Evolutionary conservation across 305 asterid genomes (phyloP).

Genomic region (Caryopteris hybrid): DNA sequence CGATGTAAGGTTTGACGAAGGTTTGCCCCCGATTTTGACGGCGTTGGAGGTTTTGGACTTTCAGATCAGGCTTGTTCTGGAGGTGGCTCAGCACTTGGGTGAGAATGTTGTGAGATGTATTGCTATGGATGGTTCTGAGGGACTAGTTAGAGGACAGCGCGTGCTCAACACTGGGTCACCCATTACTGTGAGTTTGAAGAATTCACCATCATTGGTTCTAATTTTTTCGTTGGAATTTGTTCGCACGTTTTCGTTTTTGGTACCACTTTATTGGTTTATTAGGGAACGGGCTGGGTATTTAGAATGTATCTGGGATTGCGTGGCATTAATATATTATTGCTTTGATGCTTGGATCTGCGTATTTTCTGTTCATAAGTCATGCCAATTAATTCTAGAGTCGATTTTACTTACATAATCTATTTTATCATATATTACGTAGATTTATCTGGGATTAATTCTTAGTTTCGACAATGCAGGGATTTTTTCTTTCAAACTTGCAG

Average conservation of each 20-base stretch:
- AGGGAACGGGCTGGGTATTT: background rate
- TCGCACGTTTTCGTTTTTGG: background rate
- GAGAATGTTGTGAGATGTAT: constrained; percentile 88
- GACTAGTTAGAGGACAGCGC: constrained; percentile 88
- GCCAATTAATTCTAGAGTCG: background rate
- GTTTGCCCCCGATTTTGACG: constrained; percentile 90
- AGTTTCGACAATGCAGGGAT: background rate
- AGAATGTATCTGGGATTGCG: constrained; percentile 7
- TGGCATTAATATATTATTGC: background rate
- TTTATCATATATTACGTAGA: background rate
- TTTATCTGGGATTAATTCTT: background rate
- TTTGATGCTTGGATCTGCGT: constrained; percentile 21
- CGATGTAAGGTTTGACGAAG: constrained; percentile 79
- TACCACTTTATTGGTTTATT: background rate
- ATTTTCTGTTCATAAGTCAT: background rate
- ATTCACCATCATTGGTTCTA: background rate
- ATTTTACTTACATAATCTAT: background rate
- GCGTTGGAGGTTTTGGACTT: constrained; percentile 86
- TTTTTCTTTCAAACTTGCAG: too few relatives aligned
- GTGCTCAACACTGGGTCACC: constrained; percentile 98
- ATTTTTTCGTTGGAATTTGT: background rate
- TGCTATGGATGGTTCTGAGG: constrained; percentile 99
- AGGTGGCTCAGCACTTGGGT: constrained; percentile 96
- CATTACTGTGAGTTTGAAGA: constrained; percentile 60
- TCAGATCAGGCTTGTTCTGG: constrained; percentile 90